Evolutionary conservation across 169 alveolate species (phyloP), one percentile per base, ranked within the genome.

Genomic region (Cryptosporidium bovis): DNA sequence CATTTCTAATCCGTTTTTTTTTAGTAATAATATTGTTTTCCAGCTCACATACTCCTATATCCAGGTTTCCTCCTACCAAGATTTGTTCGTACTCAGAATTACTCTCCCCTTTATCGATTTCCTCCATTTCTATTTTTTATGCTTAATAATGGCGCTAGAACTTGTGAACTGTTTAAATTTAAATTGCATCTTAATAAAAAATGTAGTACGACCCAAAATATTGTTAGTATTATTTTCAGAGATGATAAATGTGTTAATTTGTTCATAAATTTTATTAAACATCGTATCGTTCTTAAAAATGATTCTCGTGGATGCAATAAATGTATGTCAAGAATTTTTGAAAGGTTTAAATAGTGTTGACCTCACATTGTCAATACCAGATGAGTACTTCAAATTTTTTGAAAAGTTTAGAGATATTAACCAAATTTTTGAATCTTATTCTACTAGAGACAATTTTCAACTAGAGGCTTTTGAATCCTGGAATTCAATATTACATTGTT

Each of bases 401-500:
- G 83, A 69, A 34, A 44, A 69, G 3, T 36, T 69, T 55, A 24
- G 68, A 24, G 51, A 55, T 20, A 15, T 53, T 15, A 69, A 16
- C 27, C 56, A 51, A 13, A 20, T 69, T 69, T 56, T 44, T 44
- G 40, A 55, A 36, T 51, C 6, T 29, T 20, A 69, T 51, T 27
- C 3, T 31, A n/a, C 40, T 31, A 69, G n/a, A n/a, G 67, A 69
- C 40, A 60, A 15, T n/a, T 51, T 27, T 33, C 27, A 53, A 10
- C 0, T 69, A 13, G 56, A 55, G 44, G 44, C 51, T 69, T 48
- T 48, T 55, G 83, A 69, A 55, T 50, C 18, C 1, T 69, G 83
- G 83, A 77, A 77, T 33, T 77, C 71, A 15, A 24, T 77, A 27
- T 48, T 77, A 6, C 24, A 27, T 27, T 77, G 87, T 51, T 77